Conservation (phyloP, 768 basidiomycete genomes). For the Agrocybe praecox region DNA sequence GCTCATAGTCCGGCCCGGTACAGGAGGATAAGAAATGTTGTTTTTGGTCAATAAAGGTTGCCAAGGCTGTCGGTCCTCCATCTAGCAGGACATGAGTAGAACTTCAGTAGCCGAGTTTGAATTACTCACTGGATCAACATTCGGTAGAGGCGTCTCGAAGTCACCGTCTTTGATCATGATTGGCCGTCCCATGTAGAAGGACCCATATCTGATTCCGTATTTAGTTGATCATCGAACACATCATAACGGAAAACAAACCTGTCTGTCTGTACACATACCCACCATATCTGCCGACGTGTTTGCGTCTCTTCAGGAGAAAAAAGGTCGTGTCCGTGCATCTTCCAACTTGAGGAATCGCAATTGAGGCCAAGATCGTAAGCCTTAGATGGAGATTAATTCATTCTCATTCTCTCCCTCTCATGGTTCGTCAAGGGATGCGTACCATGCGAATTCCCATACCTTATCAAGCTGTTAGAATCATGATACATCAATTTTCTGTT, state of each 20-base stretch:
- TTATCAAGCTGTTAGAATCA: slow-evolving; percentile 8
- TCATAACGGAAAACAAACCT: slow-evolving; percentile 43
- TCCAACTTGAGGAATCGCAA: slow-evolving; percentile 77
- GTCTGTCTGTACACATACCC: slow-evolving; percentile 72
- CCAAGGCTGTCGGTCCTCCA: slow-evolving; percentile 61
- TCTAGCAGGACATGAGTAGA: slow-evolving; percentile 36
- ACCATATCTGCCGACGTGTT: slow-evolving; percentile 78
- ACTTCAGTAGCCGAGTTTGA: neutral
- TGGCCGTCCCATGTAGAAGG: slow-evolving; percentile 78
- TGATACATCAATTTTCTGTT: neutral
- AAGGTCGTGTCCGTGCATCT: slow-evolving; percentile 57
- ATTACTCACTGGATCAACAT: slow-evolving; percentile 49
- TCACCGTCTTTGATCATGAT: slow-evolving; percentile 68
- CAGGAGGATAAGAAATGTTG: slow-evolving; percentile 45
- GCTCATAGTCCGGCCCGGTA: slow-evolving; percentile 50
- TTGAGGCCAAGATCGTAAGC: slow-evolving; percentile 84
- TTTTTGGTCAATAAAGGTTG: slow-evolving; percentile 43
- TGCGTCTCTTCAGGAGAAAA: slow-evolving; percentile 72
- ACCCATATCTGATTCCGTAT: slow-evolving; percentile 48
- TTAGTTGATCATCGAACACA: neutral
- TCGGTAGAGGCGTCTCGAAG: slow-evolving; percentile 67
- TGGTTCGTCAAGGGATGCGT: neutral
- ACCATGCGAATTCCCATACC: slow-evolving; percentile 35
- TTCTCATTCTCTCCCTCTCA: neutral
- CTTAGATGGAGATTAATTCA: slow-evolving; percentile 33